Evolutionary conservation across 1,284 basidiomycete genomes (phyloP).

Genomic region (Sanghuangporus sanghuang): DNA sequence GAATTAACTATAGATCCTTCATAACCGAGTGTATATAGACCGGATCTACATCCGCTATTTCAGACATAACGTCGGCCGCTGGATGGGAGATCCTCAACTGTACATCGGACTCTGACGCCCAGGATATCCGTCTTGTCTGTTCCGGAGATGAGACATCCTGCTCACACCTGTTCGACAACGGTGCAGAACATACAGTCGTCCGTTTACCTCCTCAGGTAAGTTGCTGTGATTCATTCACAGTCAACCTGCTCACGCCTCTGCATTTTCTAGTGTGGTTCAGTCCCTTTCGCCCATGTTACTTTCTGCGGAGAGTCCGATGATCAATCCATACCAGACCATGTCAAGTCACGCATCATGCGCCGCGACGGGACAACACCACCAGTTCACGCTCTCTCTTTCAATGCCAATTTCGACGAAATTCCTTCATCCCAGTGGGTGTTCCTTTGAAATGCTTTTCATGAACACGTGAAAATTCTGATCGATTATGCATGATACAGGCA

Average conservation of each 20-base stretch:
- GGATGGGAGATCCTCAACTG: slow-evolving; percentile 48
- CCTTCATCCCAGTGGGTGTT: slow-evolving; percentile 1
- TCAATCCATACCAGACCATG: slow-evolving; percentile 37
- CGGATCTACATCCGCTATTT: slow-evolving; percentile 38
- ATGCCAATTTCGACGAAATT: slow-evolving; percentile 33
- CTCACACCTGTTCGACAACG: slow-evolving; percentile 38
- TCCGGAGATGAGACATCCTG: slow-evolving; percentile 32
- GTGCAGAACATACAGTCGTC: slow-evolving; percentile 45
- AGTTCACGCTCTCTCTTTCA: slow-evolving; percentile 39
- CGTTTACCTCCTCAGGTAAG: slow-evolving; percentile 44
- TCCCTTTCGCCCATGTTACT: slow-evolving; percentile 46
- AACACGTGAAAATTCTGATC: background rate
- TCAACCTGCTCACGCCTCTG: background rate
- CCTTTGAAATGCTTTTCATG: background rate
- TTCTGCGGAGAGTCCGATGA: slow-evolving; percentile 32
- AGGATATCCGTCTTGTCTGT: slow-evolving; percentile 47
- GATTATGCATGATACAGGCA: background rate
- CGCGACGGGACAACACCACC: slow-evolving; percentile 31
- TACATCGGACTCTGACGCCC: slow-evolving; percentile 32
- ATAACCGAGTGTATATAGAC: background rate
- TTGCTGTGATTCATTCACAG: background rate
- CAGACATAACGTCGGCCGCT: slow-evolving; percentile 47
- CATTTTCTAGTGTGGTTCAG: slow-evolving; percentile 38
- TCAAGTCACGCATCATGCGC: slow-evolving; percentile 27
- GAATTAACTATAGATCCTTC: background rate